A percentile compares a stretch with the other conserved stretches of the same genome.
These are phyloP conservation scores for Pseudonectria buxi DNA, from an alignment of 2,329 filamentous ascomycete genomes.

Conservation along the genomic window DNA sequence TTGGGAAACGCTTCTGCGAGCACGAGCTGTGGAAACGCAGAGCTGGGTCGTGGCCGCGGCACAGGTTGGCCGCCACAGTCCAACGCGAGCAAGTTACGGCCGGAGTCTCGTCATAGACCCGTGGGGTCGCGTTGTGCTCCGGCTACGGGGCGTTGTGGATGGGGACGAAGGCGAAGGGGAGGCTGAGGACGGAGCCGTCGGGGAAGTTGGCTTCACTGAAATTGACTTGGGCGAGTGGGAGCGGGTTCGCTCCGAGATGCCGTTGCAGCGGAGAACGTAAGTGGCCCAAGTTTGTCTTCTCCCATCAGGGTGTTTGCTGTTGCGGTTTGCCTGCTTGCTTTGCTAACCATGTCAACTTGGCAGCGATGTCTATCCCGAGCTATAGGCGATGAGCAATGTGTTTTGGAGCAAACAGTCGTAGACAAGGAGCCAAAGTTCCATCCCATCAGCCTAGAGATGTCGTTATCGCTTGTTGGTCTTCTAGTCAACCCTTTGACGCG, in stretches of 20 bases:
- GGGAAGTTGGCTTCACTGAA: conserved; percentile 48
- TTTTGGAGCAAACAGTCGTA: background rate
- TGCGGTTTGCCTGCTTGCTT: background rate
- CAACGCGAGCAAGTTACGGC: conserved; percentile 75
- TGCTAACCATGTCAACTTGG: conserved; percentile 1
- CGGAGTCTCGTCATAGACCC: conserved; percentile 80
- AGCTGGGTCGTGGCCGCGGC: conserved; percentile 82
- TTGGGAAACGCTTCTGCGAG: conserved; percentile 73
- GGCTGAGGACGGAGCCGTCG: conserved; percentile 33
- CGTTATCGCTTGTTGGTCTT: too few species aligned
- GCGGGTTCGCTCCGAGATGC: conserved; percentile 45
- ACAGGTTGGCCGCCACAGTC: conserved; percentile 66
- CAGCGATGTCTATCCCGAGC: conserved; percentile 20
- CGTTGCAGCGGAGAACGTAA: conserved; percentile 45
- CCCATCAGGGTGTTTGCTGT: background rate
- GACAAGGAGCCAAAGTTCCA: too few species aligned
- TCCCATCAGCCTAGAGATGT: too few species aligned
- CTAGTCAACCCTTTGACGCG: too few species aligned
- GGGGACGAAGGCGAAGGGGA: conserved; percentile 29
- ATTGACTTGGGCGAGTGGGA: conserved; percentile 43
- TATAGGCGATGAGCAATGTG: background rate
- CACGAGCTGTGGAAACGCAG: conserved; percentile 83
- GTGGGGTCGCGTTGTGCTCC: conserved; percentile 70
- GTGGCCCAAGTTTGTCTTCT: conserved; percentile 21
- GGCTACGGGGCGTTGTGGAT: conserved; percentile 51